Conservation (phyloP, 305 asterid genomes). For the Ruellia speciosa region DNA sequence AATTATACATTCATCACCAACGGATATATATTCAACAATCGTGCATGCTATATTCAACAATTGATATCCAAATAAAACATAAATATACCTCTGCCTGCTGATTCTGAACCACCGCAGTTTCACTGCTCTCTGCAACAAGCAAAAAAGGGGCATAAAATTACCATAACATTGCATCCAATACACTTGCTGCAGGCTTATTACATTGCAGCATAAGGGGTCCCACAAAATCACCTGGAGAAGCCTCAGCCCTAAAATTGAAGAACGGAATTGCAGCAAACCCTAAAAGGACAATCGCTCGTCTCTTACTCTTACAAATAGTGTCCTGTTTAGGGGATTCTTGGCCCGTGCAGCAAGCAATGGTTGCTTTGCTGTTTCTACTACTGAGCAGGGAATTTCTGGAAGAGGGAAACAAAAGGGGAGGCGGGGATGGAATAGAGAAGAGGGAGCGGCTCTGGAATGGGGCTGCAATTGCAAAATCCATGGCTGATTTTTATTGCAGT, state of each 20-base stretch:
- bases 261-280: conserved; percentile 65
- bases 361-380: conserved; percentile 28
- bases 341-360: conserved; percentile 29
- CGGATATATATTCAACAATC: too few relatives aligned
- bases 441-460: not conserved
- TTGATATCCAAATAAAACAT: not conserved
- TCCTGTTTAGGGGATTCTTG: conserved; percentile 15
- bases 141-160: not conserved
- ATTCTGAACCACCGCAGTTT: not conserved
- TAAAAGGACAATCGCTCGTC: conserved; percentile 38
- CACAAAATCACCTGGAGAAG: conserved; percentile 31
- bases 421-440: too few relatives aligned
- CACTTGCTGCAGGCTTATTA: too few relatives aligned
- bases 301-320: conserved; percentile 35
- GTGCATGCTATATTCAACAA: too few relatives aligned
- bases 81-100: not conserved
- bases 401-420: conserved; percentile 25
- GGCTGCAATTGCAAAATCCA: conserved; percentile 31
- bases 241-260: conserved; percentile 35
- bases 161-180: too few relatives aligned
- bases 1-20: too few relatives aligned
- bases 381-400: conserved; percentile 25
- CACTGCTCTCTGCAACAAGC: conserved; percentile 36
- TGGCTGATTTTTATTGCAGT: not conserved
- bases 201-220: conserved; percentile 25